Conservation (phyloP, 768 basidiomycete species). For the Mycena metata region DNA sequence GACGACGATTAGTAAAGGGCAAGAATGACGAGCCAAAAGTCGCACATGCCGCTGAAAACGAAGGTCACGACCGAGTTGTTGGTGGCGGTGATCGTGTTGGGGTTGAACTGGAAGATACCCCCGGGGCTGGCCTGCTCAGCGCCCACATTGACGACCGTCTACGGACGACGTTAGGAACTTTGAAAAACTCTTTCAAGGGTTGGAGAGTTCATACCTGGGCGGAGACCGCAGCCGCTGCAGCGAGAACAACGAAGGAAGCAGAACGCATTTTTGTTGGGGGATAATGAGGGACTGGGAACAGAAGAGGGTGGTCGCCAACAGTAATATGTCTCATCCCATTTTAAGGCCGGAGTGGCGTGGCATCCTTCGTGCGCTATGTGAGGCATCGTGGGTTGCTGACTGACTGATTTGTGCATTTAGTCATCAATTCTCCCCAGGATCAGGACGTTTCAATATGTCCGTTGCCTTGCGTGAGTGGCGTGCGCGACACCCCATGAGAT, state of each 20-base stretch:
- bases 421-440: too few relatives aligned
- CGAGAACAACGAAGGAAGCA: slow-evolving; percentile 10
- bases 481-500: too few relatives aligned
- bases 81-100: slow-evolving; percentile 55
- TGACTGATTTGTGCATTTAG: too few relatives aligned
- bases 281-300: neutral
- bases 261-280: slow-evolving; percentile 20
- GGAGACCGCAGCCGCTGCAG: slow-evolving; percentile 25
- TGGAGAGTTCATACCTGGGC: slow-evolving; percentile 30
- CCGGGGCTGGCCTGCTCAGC: slow-evolving; percentile 43
- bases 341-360: neutral
- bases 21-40: neutral
- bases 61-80: slow-evolving; percentile 65
- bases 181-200: neutral
- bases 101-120: slow-evolving; percentile 62
- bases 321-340: neutral
- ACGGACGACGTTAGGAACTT: neutral
- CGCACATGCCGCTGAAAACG: slow-evolving; percentile 61
- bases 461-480: too few relatives aligned
- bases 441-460: too few relatives aligned
- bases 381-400: too few relatives aligned
- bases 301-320: neutral
- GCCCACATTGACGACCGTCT: slow-evolving; percentile 53
- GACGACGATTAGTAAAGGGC: neutral
- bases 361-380: too few relatives aligned